Evolutionary conservation across 129 eudicot species (phyloP).

Genomic region (Helianthus tuberosus): DNA sequence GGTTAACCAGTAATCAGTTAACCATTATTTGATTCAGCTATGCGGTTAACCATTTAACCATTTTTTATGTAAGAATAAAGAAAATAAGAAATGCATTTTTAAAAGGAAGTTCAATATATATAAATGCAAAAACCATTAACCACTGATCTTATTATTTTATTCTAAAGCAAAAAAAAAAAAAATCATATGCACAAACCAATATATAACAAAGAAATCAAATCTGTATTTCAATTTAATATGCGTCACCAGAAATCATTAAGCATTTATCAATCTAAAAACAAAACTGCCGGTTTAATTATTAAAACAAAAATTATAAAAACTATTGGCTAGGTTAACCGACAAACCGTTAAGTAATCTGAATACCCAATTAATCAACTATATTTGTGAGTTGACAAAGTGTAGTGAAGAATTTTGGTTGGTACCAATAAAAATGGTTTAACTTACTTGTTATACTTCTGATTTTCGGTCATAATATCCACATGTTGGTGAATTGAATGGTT

Average conservation of each 20-base stretch:
- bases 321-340: not conserved
- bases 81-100: no score
- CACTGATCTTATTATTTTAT: no score
- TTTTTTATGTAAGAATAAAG: no score
- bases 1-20: not conserved
- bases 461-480: slow-evolving; percentile 93
- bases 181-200: no score
- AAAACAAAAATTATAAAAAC: not conserved
- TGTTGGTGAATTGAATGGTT: slow-evolving; percentile 96
- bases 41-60: no score
- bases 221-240: no score
- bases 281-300: not conserved
- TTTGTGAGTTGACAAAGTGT: not conserved
- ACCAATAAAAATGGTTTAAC: slow-evolving; percentile 16
- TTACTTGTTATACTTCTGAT: slow-evolving; percentile 85
- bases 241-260: not conserved
- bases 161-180: no score
- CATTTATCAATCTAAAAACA: not conserved
- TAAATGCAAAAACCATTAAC: no score
- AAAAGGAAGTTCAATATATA: no score
- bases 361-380: not conserved
- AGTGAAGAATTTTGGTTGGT: not conserved
- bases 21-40: no score
- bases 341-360: not conserved
- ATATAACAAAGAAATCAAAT: no score